These are phyloP conservation scores for Globisporangium nodosum DNA, from an alignment of 352 stramenopile species.

Conservation along the genomic window DNA sequence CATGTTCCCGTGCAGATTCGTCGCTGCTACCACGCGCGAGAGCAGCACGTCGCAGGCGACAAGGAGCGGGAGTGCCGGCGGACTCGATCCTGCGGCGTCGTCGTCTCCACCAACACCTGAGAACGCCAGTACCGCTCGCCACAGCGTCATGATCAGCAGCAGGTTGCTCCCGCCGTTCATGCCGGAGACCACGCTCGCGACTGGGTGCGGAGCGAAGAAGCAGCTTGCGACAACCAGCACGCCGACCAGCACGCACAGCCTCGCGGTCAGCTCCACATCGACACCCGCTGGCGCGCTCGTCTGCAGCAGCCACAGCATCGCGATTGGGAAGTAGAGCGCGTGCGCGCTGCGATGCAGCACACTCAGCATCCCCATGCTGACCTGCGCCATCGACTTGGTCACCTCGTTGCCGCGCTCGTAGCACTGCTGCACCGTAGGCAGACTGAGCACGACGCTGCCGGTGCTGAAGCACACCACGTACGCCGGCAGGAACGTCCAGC, in stretches of 20 bases:
- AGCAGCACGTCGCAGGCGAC: slow-evolving; percentile 36
- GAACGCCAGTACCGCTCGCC: slow-evolving; percentile 13
- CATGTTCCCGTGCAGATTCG: slow-evolving; percentile 34
- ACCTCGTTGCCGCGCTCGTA: slow-evolving; percentile 26
- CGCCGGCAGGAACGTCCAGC: slow-evolving; percentile 23
- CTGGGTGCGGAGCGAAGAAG: slow-evolving; percentile 19
- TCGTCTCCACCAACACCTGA: background rate
- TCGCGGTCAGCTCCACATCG: slow-evolving; percentile 10
- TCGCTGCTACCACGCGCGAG: slow-evolving; percentile 21
- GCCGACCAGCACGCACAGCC: slow-evolving; percentile 16
- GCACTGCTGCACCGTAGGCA: slow-evolving; percentile 31
- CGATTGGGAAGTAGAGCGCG: slow-evolving; percentile 39
- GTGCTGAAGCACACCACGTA: slow-evolving; percentile 35
- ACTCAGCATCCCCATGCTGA: slow-evolving; percentile 15
- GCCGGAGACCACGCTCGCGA: slow-evolving; percentile 4
- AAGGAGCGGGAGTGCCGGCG: slow-evolving; percentile 31
- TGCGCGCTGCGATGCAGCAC: slow-evolving; percentile 28
- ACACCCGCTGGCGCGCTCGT: slow-evolving; percentile 9
- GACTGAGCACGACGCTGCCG: slow-evolving; percentile 25
- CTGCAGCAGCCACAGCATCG: slow-evolving; percentile 33
- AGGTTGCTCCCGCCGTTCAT: slow-evolving; percentile 17
- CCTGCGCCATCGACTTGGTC: slow-evolving; percentile 38
- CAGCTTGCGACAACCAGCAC: slow-evolving; percentile 31
- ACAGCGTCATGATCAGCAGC: slow-evolving; percentile 21
- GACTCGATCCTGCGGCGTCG: slow-evolving; percentile 7